A percentile compares a stretch with the other conserved stretches of the same genome.
Conservation (phyloP, 73 alveolate genomes). For the Breviolum minutum region DNA sequence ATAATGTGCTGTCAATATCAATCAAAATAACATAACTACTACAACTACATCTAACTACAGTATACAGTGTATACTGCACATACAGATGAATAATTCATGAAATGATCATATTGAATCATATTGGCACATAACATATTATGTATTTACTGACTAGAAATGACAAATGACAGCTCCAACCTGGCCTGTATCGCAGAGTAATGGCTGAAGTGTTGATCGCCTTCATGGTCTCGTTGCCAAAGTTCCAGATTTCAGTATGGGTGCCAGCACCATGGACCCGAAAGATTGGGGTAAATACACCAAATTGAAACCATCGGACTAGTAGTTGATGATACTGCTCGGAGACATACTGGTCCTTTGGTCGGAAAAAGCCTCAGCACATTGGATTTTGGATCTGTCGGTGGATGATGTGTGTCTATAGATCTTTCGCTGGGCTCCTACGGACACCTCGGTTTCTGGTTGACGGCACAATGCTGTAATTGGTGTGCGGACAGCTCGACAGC, state of each 20-base stretch:
- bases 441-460: too few relatives aligned
- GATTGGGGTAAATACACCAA: constrained; percentile 75
- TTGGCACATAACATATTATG: too few relatives aligned
- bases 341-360: constrained; percentile 57
- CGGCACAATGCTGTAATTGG: too few relatives aligned
- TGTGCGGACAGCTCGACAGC: too few relatives aligned
- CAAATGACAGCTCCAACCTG: neutral
- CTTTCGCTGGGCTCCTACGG: too few relatives aligned
- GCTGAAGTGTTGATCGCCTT: constrained; percentile 32
- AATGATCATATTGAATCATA: too few relatives aligned
- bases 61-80: too few relatives aligned
- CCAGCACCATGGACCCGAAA: constrained; percentile 77
- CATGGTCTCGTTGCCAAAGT: constrained; percentile 60
- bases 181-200: constrained; percentile 61
- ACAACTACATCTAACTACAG: neutral
- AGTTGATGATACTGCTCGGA: constrained; percentile 49
- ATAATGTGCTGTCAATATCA: too few relatives aligned
- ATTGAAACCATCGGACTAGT: constrained; percentile 62
- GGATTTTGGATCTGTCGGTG: neutral
- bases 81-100: too few relatives aligned
- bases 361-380: constrained; percentile 27
- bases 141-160: too few relatives aligned
- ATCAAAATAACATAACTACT: neutral
- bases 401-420: neutral
- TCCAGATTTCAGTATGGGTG: constrained; percentile 62